These are phyloP conservation scores for Chondrostereum purpureum DNA, from an alignment of 1,284 basidiomycete genomes.

Conservation along the genomic window DNA sequence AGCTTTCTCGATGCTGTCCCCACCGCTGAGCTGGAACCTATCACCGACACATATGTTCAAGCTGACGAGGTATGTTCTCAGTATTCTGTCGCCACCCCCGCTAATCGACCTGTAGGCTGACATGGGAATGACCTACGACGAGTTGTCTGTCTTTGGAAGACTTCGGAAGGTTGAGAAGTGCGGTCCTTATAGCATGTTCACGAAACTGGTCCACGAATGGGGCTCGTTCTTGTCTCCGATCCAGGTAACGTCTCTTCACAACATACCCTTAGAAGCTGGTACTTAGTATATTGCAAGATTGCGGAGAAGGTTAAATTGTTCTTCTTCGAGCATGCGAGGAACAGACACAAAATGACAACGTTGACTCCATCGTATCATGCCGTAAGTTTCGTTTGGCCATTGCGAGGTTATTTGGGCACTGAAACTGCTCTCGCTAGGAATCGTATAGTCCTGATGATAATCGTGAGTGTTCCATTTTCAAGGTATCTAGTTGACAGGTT, in stretches of 20 bases:
- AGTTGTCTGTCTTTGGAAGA: constrained; percentile 88
- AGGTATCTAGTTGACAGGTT: constrained; percentile 8
- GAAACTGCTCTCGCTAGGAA: constrained; percentile 45
- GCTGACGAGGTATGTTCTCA: constrained; percentile 73
- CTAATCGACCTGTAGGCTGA: constrained; percentile 53
- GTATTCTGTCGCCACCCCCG: background rate
- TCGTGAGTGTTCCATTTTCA: constrained; percentile 41
- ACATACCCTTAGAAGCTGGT: background rate
- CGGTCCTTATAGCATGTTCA: constrained; percentile 95
- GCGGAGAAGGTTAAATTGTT: constrained; percentile 97
- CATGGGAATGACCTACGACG: constrained; percentile 99
- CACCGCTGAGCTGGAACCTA: constrained; percentile 95
- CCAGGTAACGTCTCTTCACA: constrained; percentile 49
- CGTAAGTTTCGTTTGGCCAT: constrained; percentile 36
- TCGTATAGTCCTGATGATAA: constrained; percentile 97
- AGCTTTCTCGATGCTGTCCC: constrained; percentile 91
- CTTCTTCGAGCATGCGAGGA: constrained; percentile 95
- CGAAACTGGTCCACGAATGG: constrained; percentile 92
- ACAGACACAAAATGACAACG: constrained; percentile 99
- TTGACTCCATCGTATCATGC: constrained; percentile 96
- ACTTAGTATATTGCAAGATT: constrained; percentile 67
- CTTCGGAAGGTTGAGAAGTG: constrained; percentile 96
- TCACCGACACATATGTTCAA: constrained; percentile 90
- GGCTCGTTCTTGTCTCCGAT: constrained; percentile 72
- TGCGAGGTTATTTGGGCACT: constrained; percentile 6